A percentile compares a stretch with the other conserved stretches of the same genome.
Evolutionary conservation across 306 rosid species (phyloP).

Genomic region (Lotus japonicus): DNA sequence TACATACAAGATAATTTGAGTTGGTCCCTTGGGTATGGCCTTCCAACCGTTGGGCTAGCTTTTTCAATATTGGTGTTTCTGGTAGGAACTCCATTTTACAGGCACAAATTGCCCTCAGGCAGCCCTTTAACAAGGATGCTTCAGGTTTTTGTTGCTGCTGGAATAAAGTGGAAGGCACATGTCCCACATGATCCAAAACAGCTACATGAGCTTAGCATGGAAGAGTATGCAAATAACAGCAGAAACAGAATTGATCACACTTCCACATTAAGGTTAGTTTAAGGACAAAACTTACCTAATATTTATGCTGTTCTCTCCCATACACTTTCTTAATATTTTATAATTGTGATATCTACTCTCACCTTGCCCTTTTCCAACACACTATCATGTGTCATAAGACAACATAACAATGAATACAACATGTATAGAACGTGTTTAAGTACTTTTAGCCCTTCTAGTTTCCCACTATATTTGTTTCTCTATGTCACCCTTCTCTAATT

Average conservation of each 20-base stretch:
- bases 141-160: conserved; percentile 50
- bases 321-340: too few relatives aligned
- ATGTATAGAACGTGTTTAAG: too few relatives aligned
- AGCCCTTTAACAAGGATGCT: conserved; percentile 63
- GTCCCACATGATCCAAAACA: conserved; percentile 56
- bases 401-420: too few relatives aligned
- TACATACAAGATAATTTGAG: conserved; percentile 76
- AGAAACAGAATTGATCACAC: conserved; percentile 45
- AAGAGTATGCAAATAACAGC: conserved; percentile 29
- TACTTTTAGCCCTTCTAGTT: neutral
- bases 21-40: conserved; percentile 75
- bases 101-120: conserved; percentile 67
- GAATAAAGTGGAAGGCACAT: conserved; percentile 40
- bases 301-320: too few relatives aligned
- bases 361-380: too few relatives aligned
- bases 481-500: neutral
- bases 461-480: neutral
- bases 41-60: conserved; percentile 70
- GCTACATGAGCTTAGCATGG: conserved; percentile 55
- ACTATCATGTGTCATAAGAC: neutral
- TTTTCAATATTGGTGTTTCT: conserved; percentile 51
- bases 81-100: conserved; percentile 53
- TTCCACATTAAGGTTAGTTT: conserved; percentile 47
- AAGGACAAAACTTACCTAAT: too few relatives aligned
- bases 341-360: too few relatives aligned